A percentile compares a stretch with the other conserved stretches of the same genome.
Evolutionary conservation across 2,329 filamentous ascomycete species (phyloP).

Genomic region (Talaromyces sp.): DNA sequence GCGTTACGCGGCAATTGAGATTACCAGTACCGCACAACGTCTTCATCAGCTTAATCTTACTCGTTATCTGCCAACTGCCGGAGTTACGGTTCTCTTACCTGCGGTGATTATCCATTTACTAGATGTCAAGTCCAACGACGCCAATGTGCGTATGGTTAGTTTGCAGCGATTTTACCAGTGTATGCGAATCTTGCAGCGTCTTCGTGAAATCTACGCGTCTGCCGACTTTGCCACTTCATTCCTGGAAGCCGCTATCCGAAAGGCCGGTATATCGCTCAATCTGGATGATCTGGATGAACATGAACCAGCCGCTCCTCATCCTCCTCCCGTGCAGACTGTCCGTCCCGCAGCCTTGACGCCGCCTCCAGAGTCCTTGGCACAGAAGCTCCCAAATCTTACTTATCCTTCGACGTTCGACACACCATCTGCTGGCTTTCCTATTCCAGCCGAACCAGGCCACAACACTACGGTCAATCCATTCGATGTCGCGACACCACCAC

Average conservation of each 20-base stretch:
- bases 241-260: slow-evolving; percentile 83
- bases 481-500: slow-evolving; percentile 39
- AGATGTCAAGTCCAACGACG: slow-evolving; percentile 79
- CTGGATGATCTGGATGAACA: slow-evolving; percentile 1
- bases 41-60: slow-evolving; percentile 69
- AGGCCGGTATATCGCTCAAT: slow-evolving; percentile 68
- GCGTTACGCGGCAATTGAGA: slow-evolving; percentile 75
- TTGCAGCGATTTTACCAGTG: slow-evolving; percentile 81
- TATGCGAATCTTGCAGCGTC: slow-evolving; percentile 82
- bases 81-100: slow-evolving; percentile 83
- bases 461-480: slow-evolving; percentile 11
- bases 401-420: slow-evolving; percentile 25
- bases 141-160: slow-evolving; percentile 65
- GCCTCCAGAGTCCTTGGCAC: slow-evolving; percentile 36
- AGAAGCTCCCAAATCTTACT: slow-evolving; percentile 37
- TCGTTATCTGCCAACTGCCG: slow-evolving; percentile 76
- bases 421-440: slow-evolving; percentile 13
- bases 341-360: slow-evolving; percentile 35
- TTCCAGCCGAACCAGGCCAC: slow-evolving; percentile 1
- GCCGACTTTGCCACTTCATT: slow-evolving; percentile 96
- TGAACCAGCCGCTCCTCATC: slow-evolving; percentile 17
- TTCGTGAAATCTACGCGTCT: slow-evolving; percentile 84
- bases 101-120: slow-evolving; percentile 91
- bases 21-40: slow-evolving; percentile 75
- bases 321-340: slow-evolving; percentile 6